Base-by-base conservation (phyloP, 2,329 filamentous ascomycete genomes). In the Pseudocercospora ulei region DNA sequence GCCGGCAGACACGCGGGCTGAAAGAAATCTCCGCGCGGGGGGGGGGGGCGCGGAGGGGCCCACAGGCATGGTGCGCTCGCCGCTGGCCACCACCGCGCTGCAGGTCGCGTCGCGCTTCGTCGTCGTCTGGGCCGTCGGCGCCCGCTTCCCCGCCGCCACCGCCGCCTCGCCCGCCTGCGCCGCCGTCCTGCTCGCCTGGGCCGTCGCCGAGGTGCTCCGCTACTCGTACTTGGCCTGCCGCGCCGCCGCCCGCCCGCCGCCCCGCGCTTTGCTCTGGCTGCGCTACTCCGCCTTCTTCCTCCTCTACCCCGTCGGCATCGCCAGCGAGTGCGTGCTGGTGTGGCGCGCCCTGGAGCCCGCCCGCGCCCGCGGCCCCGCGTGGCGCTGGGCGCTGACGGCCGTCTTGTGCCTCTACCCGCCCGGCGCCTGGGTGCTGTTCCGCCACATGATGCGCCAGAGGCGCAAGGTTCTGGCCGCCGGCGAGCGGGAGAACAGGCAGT, bases 391-490 rank as follows among this genome's bases (percentile, higher is more conserved):
- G 38, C 64, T 88, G 52, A 75, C 76, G 55, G 69, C 64, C 4
- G 72, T 88, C 22, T 56, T 94, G 53, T 70, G 72, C 3, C 69
- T 84, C 39, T 95, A 94, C 62, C 72, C 92, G 28, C 86, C 86
- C 28, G 81, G 83, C 82, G 67, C 82, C 3, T 93, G 90, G 56
- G 73, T 92, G 39, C 65, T 96, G 41, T 96, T 90, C 60, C 85
- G 82, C 13, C 82, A 98, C 64, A 96, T 98, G 90, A 83, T 96
- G 70, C 71, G 72, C 46, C 90, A 98, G 71, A 72, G 88, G 52
- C 72, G 75, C 50, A 93, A 85, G 72, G 75, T 88, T 38, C 68
- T 85, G 67, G 34, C 14, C 7, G 22, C 7, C 73, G 75, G 38
- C 73, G 70, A 25, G 73, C 77, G 56, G 74, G 72, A 62, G 62